These are phyloP conservation scores for Candida sp. DNA, from an alignment of 1,139 yeast genomes.

Conservation along the genomic window DNA sequence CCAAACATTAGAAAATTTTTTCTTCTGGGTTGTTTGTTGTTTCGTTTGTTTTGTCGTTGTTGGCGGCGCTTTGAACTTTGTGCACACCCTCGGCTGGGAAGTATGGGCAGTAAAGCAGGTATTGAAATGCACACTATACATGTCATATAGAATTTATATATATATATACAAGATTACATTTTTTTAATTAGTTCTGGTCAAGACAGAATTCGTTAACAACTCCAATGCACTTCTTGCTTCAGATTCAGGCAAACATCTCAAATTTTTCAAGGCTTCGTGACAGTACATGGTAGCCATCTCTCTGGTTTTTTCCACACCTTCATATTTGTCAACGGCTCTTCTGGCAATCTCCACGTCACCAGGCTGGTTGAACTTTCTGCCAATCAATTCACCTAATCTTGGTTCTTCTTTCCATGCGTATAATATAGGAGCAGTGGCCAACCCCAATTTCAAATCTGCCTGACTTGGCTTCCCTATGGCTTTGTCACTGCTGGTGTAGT, in stretches of 20 bases:
- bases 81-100: not conserved
- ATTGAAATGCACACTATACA: not conserved
- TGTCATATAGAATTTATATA: not conserved
- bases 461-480: conserved; percentile 95
- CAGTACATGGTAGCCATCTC: conserved; percentile 81
- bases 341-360: conserved; percentile 89
- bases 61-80: not conserved
- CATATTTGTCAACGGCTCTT: conserved; percentile 66
- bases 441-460: conserved; percentile 91
- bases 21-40: not conserved
- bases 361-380: conserved; percentile 76
- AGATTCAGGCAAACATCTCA: conserved; percentile 80
- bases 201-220: conserved; percentile 79
- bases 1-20: not conserved
- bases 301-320: conserved; percentile 81
- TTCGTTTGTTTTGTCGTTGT: not conserved
- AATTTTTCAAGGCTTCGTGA: conserved; percentile 70
- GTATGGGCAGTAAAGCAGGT: not conserved
- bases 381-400: conserved; percentile 80
- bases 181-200: conserved; percentile 72
- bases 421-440: conserved; percentile 96
- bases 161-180: not conserved
- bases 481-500: conserved; percentile 83
- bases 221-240: conserved; percentile 91
- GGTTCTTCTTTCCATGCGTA: conserved; percentile 95